Evolutionary conservation across 2,329 filamentous ascomycete genomes (phyloP), one percentile per base, ranked within the genome.

Genomic region (Trichoderma sp.): DNA sequence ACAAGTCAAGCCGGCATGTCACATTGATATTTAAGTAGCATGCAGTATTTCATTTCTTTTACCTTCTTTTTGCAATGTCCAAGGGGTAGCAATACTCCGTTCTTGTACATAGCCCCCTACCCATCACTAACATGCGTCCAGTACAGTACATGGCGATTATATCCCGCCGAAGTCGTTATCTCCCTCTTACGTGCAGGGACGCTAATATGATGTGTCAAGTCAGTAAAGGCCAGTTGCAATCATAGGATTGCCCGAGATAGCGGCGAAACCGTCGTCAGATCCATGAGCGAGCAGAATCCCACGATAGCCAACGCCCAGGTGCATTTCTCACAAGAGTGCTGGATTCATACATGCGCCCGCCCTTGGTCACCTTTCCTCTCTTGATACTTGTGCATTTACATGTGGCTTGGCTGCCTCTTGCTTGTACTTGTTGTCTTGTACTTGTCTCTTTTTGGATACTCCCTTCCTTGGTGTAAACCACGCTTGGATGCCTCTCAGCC

Each of bases 151-250:
- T 6, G 34, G 5, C 37, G 18, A 46, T n/a, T 46, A 46, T 46
- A 46, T 46, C 43, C 43, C 43, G 49, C 49, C 21, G 10, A 52
- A 11, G 43, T 49, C 61, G 59, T 37, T 26, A 51, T 26, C 43
- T 61, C 55, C 37, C 34, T 26, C 13, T 30, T 18, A 54, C 60
- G 11, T 51, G 58, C 46, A 26, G 26, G 54, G 37, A 13, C 54
- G 37, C 64, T 51, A 59, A 66, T 66, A 66, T 66, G 64, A 66
- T 66, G 64, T 66, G 52, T 66, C 64, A 66, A 21, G 6, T 18
- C 28, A 30, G 4, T 10, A n/a, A 18, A 54, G 14, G n/a, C 28
- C 21, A 10, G 39, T 43, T 43, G n/a, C 7, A 34, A 34, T 26
- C 39, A 18, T 7, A 46, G 37, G 37, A 66, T 32, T 66, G 54